Evolutionary conservation across 2,329 filamentous ascomycete genomes (phyloP).

Genomic region (Helminthosporium solani): DNA sequence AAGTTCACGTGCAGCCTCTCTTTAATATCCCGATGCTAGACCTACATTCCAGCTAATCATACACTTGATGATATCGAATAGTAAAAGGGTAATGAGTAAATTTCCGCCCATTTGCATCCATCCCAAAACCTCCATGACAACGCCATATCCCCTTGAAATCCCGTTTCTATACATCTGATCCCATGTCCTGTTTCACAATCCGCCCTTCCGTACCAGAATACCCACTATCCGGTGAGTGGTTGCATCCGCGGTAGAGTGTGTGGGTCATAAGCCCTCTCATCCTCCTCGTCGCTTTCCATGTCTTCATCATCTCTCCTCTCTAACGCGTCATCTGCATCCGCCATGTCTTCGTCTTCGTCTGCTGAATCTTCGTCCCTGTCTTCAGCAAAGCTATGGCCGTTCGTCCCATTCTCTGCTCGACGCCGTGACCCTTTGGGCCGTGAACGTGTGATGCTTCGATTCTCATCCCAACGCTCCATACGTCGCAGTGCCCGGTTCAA

Average conservation of each 20-base stretch:
- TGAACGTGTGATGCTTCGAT: conserved; percentile 30
- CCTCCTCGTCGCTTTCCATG: conserved; percentile 35
- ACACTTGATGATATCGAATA: background rate
- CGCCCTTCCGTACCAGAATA: background rate
- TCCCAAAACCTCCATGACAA: background rate
- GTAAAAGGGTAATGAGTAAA: background rate
- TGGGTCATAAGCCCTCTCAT: conserved; percentile 27
- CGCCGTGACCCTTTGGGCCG: conserved; percentile 21
- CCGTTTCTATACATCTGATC: background rate
- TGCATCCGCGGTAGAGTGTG: conserved; percentile 12
- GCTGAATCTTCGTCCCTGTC: conserved; percentile 32
- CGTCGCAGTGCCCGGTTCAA: conserved; percentile 64
- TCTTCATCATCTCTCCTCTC: conserved; percentile 33
- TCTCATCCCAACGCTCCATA: conserved; percentile 67
- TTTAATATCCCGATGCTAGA: background rate
- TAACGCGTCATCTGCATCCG: conserved; percentile 21
- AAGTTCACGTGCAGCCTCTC: no score
- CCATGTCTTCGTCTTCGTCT: conserved; percentile 34
- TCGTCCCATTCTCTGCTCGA: conserved; percentile 13
- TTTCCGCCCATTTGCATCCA: background rate
- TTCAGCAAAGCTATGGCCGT: conserved; percentile 14
- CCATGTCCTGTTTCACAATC: no score
- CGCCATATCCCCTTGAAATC: background rate
- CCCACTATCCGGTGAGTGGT: background rate
- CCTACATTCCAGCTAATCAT: background rate